These are phyloP conservation scores for Lasiodiplodia sp. DNA, from an alignment of 2,329 filamentous ascomycete species.

Conservation along the genomic window DNA sequence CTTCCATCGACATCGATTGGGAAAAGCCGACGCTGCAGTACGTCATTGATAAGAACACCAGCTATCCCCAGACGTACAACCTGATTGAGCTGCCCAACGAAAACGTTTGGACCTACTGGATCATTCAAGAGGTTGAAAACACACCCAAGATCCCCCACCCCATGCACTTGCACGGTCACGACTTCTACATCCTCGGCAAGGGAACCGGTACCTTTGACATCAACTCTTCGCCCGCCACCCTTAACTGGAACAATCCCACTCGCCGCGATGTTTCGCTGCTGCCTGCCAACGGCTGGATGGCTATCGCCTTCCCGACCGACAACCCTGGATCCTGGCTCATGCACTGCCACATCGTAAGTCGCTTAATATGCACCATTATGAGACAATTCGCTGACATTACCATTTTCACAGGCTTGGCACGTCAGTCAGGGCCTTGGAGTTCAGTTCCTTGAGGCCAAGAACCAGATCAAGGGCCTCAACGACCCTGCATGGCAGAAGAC, in stretches of 20 bases:
- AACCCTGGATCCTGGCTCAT: slow-evolving; percentile 55
- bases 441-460: slow-evolving; percentile 58
- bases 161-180: slow-evolving; percentile 39
- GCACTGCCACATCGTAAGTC: slow-evolving; percentile 37
- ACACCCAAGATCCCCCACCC: slow-evolving; percentile 42
- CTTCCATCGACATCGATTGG: slow-evolving; percentile 53
- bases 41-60: slow-evolving; percentile 50
- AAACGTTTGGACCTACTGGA: slow-evolving; percentile 51
- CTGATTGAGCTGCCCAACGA: slow-evolving; percentile 49
- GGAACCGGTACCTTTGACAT: slow-evolving; percentile 42
- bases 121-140: slow-evolving; percentile 48
- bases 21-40: slow-evolving; percentile 54
- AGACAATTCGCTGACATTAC: slow-evolving; percentile 33
- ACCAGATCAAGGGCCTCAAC: slow-evolving; percentile 40
- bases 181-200: slow-evolving; percentile 45
- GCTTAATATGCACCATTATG: background rate
- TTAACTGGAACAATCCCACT: slow-evolving; percentile 44
- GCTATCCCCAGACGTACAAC: slow-evolving; percentile 49
- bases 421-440: slow-evolving; percentile 64
- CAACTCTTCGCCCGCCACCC: slow-evolving; percentile 31
- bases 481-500: slow-evolving; percentile 37
- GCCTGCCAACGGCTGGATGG: slow-evolving; percentile 48
- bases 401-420: slow-evolving; percentile 57
- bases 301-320: slow-evolving; percentile 57
- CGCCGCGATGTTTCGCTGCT: slow-evolving; percentile 42